Evolutionary conservation across 2,329 filamentous ascomycete genomes (phyloP).

Genomic region (Aspergillus sclerotialis): DNA sequence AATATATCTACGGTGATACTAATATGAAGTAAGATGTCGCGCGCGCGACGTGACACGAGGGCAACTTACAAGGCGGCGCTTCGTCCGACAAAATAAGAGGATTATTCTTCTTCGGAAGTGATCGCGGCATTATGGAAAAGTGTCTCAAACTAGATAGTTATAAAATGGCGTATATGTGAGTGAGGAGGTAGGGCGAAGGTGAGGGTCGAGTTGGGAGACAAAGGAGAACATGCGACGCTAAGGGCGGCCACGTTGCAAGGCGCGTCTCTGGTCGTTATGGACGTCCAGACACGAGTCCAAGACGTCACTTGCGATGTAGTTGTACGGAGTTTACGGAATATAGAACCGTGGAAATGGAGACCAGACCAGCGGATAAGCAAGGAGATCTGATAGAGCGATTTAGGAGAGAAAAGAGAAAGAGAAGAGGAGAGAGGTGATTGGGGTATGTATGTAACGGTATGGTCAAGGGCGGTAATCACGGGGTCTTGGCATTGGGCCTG

Average conservation of each 20-base stretch:
- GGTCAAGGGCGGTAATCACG: neutral
- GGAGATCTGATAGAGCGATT: slow-evolving; percentile 8
- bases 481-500: slow-evolving; percentile 14
- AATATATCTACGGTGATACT: no score
- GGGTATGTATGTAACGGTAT: slow-evolving; percentile 1
- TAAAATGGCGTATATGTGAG: slow-evolving; percentile 6
- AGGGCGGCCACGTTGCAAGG: slow-evolving; percentile 39
- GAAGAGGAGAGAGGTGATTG: no score
- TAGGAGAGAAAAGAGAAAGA: neutral
- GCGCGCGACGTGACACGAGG: slow-evolving; percentile 11
- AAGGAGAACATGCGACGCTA: slow-evolving; percentile 22
- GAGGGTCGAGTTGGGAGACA: slow-evolving; percentile 3
- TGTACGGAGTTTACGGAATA: neutral
- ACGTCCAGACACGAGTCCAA: slow-evolving; percentile 5
- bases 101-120: slow-evolving; percentile 40
- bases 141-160: slow-evolving; percentile 2
- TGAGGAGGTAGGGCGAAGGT: slow-evolving; percentile 9
- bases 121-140: slow-evolving; percentile 32
- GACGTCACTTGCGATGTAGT: slow-evolving; percentile 11
- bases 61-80: slow-evolving; percentile 39
- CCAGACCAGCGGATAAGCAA: no score
- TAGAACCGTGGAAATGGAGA: neutral
- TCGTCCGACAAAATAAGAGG: slow-evolving; percentile 37
- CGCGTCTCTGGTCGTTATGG: slow-evolving; percentile 23
- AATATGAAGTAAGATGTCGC: no score